A percentile compares a stretch with the other conserved stretches of the same genome.
These are phyloP conservation scores for Immersiella caudata DNA, from an alignment of 495 filamentous ascomycete genomes.

Conservation along the genomic window DNA sequence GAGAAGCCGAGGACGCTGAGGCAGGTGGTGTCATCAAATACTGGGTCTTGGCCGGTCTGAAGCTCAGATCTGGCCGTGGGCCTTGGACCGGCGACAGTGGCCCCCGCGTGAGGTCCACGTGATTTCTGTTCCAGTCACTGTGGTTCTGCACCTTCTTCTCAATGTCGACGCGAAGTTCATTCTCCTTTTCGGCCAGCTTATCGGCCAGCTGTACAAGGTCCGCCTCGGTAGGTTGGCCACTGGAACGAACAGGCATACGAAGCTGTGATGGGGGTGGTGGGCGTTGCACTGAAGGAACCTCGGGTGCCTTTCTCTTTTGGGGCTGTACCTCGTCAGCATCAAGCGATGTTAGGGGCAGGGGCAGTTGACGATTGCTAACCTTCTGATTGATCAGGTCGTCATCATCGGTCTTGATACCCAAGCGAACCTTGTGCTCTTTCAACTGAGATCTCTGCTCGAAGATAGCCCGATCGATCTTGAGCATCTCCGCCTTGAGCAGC, in stretches of 20 bases:
- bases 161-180: constrained; percentile 73
- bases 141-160: constrained; percentile 80
- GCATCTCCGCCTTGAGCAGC: constrained; percentile 71
- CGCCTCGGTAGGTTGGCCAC: constrained; percentile 68
- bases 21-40: constrained; percentile 87
- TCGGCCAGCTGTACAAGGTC: constrained; percentile 79
- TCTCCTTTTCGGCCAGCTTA: constrained; percentile 78
- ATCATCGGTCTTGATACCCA: constrained; percentile 88
- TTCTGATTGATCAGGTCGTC: constrained; percentile 95
- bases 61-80: constrained; percentile 58
- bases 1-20: constrained; percentile 68
- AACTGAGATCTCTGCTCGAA: constrained; percentile 80
- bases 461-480: constrained; percentile 70
- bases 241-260: constrained; percentile 69
- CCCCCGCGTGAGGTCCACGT: constrained; percentile 78
- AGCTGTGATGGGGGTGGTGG: constrained; percentile 55
- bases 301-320: constrained; percentile 69
- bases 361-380: constrained; percentile 53
- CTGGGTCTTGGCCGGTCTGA: constrained; percentile 76
- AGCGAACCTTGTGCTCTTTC: constrained; percentile 83
- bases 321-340: constrained; percentile 52
- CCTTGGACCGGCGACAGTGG: constrained; percentile 76
- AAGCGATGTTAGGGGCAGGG: constrained; percentile 19
- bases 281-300: constrained; percentile 58
- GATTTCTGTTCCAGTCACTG: constrained; percentile 81